Percentiles rank a stretch among this genome's conserved stretches.
Conservation (phyloP, 2,329 filamentous ascomycete genomes). For the Canariomyces notabilis region DNA sequence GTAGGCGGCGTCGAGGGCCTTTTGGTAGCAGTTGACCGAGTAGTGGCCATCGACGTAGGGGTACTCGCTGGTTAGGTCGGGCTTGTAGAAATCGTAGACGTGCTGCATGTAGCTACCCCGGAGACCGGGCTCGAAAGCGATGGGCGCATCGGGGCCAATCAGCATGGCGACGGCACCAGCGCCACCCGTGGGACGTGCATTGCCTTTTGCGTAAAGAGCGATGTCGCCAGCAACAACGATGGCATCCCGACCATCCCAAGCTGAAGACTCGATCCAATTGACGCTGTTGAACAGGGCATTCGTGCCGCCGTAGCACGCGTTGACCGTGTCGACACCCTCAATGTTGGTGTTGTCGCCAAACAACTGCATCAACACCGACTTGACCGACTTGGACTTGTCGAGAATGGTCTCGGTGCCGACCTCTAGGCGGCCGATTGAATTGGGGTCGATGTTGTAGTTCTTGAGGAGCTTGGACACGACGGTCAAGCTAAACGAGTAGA, state of each 20-base stretch:
- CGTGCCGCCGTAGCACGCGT: slow-evolving; percentile 83
- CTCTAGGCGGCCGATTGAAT: slow-evolving; percentile 74
- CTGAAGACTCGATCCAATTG: slow-evolving; percentile 83
- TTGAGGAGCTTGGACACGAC: slow-evolving; percentile 70
- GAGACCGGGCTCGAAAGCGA: slow-evolving; percentile 73
- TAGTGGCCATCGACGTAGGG: slow-evolving; percentile 80
- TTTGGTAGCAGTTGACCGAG: slow-evolving; percentile 75
- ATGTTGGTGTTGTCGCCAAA: slow-evolving; percentile 80
- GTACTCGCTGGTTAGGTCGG: slow-evolving; percentile 81
- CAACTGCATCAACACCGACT: slow-evolving; percentile 82
- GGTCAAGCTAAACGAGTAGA: slow-evolving; percentile 80
- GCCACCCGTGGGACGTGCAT: slow-evolving; percentile 74
- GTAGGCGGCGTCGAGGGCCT: slow-evolving; percentile 77
- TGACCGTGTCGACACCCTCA: slow-evolving; percentile 77
- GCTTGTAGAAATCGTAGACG: slow-evolving; percentile 88
- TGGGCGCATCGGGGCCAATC: slow-evolving; percentile 70
- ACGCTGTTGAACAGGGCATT: slow-evolving; percentile 78
- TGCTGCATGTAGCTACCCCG: slow-evolving; percentile 78
- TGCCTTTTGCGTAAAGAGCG: slow-evolving; percentile 79
- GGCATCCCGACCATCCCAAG: slow-evolving; percentile 77
- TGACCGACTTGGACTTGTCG: slow-evolving; percentile 89
- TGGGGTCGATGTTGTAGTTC: slow-evolving; percentile 78
- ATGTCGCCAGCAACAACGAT: slow-evolving; percentile 79
- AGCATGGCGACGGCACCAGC: slow-evolving; percentile 75
- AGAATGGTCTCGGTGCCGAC: slow-evolving; percentile 81